Base-by-base conservation (phyloP, 2,329 filamentous ascomycete species). In the Thelonectria blattea region DNA sequence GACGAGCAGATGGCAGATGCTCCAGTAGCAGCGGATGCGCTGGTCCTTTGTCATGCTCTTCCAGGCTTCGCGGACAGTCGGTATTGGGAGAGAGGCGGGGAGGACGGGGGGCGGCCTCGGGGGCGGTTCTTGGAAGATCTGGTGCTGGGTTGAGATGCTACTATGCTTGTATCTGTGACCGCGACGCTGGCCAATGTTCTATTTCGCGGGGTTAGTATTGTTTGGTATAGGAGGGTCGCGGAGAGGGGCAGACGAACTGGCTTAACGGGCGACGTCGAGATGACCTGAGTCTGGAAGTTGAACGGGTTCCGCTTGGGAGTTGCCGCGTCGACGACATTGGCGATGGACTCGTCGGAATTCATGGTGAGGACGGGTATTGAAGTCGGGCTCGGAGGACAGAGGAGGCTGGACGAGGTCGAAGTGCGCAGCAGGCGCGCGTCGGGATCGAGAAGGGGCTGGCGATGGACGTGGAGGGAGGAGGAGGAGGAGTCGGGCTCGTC, bases 81-180 rank as follows among this genome's bases (percentile, higher is more conserved):
- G 95, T 39, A 97, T 90, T 0, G 95, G 95, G 0, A 99, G 85
- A 32, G 93, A 96, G 56, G 93, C 92, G 1, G 95, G 95, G 0
- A 99, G 86, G 39, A 94, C 91, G 22, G 97, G 86, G 4, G 95
- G 94, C 1, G 93, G 90, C 54, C 93, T 86, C 5, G 87, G 90
- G 0, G 93, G 89, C 7, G 95, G 95, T 74, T 97, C 93, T 69
- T 96, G 91, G 76, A 98, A 97, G 76, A 98, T 96, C 76, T 97
- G 93, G 74, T 98, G 93, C 70, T 89, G 87, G 8, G 87, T 80
- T 18, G 92, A 96, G 58, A 99, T 90, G 74, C 92, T 96, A 75
- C 91, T 96, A 80, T 98, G 94, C 74, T 97, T 97, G 83, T 99
- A 99, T 75, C 95, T 93, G 80, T 99, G 95, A 64, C 95, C 95